Percentiles rank a stretch among this genome's conserved stretches.
These are phyloP conservation scores for Serendipita sp. DNA, from an alignment of 768 basidiomycete genomes.

Conservation along the genomic window DNA sequence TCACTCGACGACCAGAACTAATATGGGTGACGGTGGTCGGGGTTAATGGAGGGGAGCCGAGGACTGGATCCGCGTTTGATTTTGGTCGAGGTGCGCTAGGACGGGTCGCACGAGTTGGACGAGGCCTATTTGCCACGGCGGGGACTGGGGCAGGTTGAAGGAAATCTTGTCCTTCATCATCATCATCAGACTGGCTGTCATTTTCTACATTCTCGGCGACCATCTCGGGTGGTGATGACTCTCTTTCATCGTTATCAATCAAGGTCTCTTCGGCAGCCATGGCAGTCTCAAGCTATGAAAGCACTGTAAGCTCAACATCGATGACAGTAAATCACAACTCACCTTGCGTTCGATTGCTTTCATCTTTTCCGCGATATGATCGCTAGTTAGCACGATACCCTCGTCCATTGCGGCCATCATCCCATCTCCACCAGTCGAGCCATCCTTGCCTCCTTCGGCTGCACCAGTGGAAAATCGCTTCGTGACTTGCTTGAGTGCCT, in stretches of 20 bases:
- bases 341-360: conserved; percentile 85
- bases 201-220: neutral
- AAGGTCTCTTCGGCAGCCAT: conserved; percentile 35
- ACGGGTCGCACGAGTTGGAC: conserved; percentile 4
- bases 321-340: conserved; percentile 12
- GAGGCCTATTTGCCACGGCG: conserved; percentile 2
- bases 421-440: conserved; percentile 41
- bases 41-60: neutral
- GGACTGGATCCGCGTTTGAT: neutral
- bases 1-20: neutral
- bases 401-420: conserved; percentile 78
- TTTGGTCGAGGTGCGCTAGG: neutral
- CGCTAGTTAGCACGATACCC: conserved; percentile 68
- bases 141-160: neutral
- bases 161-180: neutral
- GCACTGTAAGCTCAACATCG: neutral
- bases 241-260: conserved; percentile 4
- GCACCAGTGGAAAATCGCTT: conserved; percentile 56
- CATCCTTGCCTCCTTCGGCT: conserved; percentile 24
- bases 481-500: conserved; percentile 17
- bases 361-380: conserved; percentile 77
- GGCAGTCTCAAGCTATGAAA: conserved; percentile 53
- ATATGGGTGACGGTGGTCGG: neutral
- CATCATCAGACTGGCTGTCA: neutral
- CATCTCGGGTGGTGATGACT: neutral